Evolutionary conservation across 768 basidiomycete species (phyloP).

Genomic region (Lyophyllum atratum): DNA sequence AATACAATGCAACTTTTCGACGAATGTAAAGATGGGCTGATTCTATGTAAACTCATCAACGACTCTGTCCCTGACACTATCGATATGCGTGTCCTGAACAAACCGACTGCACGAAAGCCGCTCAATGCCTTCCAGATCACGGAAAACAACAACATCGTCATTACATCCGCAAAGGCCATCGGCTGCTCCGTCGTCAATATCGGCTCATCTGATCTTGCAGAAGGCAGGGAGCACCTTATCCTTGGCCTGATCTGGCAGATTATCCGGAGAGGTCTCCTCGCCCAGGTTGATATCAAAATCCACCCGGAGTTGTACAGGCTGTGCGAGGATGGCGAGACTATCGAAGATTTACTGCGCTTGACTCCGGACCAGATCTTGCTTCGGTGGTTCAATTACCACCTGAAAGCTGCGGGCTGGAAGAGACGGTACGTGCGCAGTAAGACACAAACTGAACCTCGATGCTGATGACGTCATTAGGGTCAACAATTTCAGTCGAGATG

Average conservation of each 20-base stretch:
- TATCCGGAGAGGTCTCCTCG: conserved; percentile 90
- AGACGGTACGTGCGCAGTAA: conserved; percentile 53
- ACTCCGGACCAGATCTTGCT: conserved; percentile 97
- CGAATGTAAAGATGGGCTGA: conserved; percentile 92
- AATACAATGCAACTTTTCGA: conserved; percentile 99
- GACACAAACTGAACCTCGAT: too few species aligned
- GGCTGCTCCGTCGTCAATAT: conserved; percentile 99
- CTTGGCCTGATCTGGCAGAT: conserved; percentile 99
- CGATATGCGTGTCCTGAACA: conserved; percentile 97
- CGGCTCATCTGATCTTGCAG: conserved; percentile 88
- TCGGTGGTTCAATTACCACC: conserved; percentile 99
- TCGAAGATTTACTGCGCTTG: conserved; percentile 90
- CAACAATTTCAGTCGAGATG: conserved; percentile 96
- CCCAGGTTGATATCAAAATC: conserved; percentile 96
- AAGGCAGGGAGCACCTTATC: conserved; percentile 94
- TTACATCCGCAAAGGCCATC: conserved; percentile 96
- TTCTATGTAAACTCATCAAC: conserved; percentile 98
- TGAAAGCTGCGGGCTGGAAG: conserved; percentile 93
- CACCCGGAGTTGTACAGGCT: conserved; percentile 97
- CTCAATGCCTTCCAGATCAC: conserved; percentile 99
- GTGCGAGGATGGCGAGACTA: conserved; percentile 95
- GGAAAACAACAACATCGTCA: conserved; percentile 99
- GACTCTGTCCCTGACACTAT: conserved; percentile 99
- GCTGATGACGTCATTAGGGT: conserved; percentile 56
- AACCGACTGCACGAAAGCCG: conserved; percentile 73